Base-by-base conservation (phyloP, 352 stramenopile genomes). In the Phytophthora pisi region DNA sequence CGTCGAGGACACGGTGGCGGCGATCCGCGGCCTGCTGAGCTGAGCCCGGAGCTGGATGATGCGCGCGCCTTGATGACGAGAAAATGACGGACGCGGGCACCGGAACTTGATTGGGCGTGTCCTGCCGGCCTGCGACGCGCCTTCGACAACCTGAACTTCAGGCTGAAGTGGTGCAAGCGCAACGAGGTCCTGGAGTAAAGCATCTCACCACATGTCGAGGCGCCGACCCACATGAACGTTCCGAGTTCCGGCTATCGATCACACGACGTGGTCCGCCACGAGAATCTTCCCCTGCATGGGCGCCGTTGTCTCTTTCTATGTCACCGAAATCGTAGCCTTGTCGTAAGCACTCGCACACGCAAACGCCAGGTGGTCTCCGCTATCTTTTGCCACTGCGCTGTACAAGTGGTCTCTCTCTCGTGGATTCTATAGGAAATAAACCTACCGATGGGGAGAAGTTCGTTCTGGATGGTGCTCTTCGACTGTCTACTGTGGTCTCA, bases 1-100 rank as follows among this genome's bases (percentile, higher is more conserved):
- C 59, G 72, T 96, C 34, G 74, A 81, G 36, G 91, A 92, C 64
- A 77, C 72, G 1, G 62, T 95, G 43, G 51, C 73, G 10, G 78
- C 85, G 2, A 71, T 92, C 59, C 80, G 77, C 7, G 72, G 78
- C 61, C 75, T 93, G 54, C 59, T 95, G 53, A 74, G 72, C 31
- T 75, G 63, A 75, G 57, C 61, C 30, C 64, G 26, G 5, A 38
- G 43, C 38, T 55, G 36, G 34, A 36, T 57, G 45, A 34, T 63
- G 51, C 49, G 62, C 31, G 24, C n/a, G 45, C 24, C 13, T 36
- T 63, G 64, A 66, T 57, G 64, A 64, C 50, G 52, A 26, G 20
- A 61, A 31, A 38, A 31, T 72, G 65, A 64, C 64, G 57, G 57
- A n/a, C 30, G n/a, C 5, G 4, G 16, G 31, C 23, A n/a, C 30